These are phyloP conservation scores for Furcasterigmium sp. DNA, from an alignment of 2,329 filamentous ascomycete genomes.

Conservation along the genomic window DNA sequence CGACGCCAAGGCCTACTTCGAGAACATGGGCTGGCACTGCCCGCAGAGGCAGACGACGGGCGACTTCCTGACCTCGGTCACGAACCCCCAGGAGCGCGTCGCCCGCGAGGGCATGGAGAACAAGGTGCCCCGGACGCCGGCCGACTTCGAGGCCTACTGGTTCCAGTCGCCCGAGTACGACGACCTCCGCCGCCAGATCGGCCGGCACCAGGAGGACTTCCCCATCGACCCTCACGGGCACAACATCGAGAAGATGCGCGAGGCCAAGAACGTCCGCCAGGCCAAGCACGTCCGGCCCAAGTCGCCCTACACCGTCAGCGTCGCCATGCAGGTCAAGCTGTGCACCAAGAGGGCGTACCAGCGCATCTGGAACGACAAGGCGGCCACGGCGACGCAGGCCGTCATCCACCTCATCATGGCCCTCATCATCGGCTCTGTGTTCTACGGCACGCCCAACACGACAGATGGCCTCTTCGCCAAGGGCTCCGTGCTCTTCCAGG, in stretches of 20 bases:
- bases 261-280: slow-evolving; percentile 45
- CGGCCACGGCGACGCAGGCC: slow-evolving; percentile 39
- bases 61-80: slow-evolving; percentile 66
- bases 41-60: slow-evolving; percentile 61
- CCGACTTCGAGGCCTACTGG: slow-evolving; percentile 58
- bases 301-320: slow-evolving; percentile 53
- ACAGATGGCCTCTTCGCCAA: slow-evolving; percentile 48
- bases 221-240: slow-evolving; percentile 33
- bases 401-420: slow-evolving; percentile 48
- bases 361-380: slow-evolving; percentile 45
- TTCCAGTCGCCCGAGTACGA: slow-evolving; percentile 37
- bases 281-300: slow-evolving; percentile 46
- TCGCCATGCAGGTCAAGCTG: slow-evolving; percentile 47
- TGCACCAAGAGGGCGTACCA: slow-evolving; percentile 47
- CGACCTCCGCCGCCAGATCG: slow-evolving; percentile 40
- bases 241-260: slow-evolving; percentile 33
- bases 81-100: slow-evolving; percentile 56
- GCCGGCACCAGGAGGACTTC: slow-evolving; percentile 40
- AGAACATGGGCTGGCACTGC: slow-evolving; percentile 63
- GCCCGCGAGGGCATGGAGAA: slow-evolving; percentile 53
- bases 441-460: slow-evolving; percentile 44
- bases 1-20: slow-evolving; percentile 60
- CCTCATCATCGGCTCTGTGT: slow-evolving; percentile 57
- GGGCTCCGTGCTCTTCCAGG: slow-evolving; percentile 55
- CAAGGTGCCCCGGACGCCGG: slow-evolving; percentile 59